Conservation (phyloP, 139 green algal genomes). For the Penium margaritaceum region DNA sequence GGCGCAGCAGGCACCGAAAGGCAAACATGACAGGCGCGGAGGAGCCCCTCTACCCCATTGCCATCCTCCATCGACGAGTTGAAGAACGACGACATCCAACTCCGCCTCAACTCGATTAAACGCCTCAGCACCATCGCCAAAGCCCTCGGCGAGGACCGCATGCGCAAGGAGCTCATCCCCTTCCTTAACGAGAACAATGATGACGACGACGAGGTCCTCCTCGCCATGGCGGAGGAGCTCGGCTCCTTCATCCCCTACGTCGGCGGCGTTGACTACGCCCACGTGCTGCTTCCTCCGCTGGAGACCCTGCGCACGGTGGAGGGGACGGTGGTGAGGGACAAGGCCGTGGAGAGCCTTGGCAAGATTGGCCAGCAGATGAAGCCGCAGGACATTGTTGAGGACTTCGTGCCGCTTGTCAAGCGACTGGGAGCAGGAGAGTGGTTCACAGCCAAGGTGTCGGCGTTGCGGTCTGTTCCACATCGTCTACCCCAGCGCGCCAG, state of each 20-base stretch:
- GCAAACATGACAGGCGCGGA: constrained; percentile 38
- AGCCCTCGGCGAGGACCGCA: constrained; percentile 89
- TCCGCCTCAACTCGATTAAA: constrained; percentile 84
- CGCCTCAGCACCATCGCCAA: constrained; percentile 83
- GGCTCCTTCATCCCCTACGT: constrained; percentile 87
- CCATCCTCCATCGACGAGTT: constrained; percentile 74
- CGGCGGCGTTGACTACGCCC: constrained; percentile 69
- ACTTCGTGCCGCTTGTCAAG: constrained; percentile 78
- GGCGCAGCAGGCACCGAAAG: too few species aligned
- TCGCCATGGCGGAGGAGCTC: constrained; percentile 92
- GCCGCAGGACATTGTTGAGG: constrained; percentile 56
- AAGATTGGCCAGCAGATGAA: constrained; percentile 65
- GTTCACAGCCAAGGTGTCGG: constrained; percentile 91
- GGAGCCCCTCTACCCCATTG: constrained; percentile 73
- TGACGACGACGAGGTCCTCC: constrained; percentile 93
- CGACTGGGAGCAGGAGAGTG: constrained; percentile 83
- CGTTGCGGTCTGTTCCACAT: constrained; percentile 78
- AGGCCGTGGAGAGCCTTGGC: constrained; percentile 76
- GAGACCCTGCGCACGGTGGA: constrained; percentile 87
- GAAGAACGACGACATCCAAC: constrained; percentile 80
- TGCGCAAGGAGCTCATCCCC: constrained; percentile 85
- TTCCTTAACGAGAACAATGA: constrained; percentile 92
- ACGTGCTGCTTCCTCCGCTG: constrained; percentile 79
- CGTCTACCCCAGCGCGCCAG: constrained; percentile 60
- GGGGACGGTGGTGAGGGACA: constrained; percentile 95